Evolutionary conservation across 371 early-diverging fungal genomes (phyloP).

Genomic region (Capillidium heterosporum): DNA sequence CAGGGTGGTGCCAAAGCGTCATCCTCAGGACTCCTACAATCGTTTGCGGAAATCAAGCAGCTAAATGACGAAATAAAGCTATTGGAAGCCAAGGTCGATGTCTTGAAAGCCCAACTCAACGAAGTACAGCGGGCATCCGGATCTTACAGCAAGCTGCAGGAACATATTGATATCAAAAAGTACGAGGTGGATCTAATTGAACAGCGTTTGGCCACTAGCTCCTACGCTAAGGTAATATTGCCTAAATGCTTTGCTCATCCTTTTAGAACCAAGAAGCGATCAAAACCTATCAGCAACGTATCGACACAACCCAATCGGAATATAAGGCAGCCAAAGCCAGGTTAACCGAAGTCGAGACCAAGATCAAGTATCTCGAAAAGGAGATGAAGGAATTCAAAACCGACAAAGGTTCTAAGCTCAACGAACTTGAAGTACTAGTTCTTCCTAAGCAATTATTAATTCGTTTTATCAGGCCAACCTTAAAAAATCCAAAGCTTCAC

Average conservation of each 20-base stretch:
- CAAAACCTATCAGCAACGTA: slow-evolving; percentile 13
- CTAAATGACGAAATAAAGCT: slow-evolving; percentile 26
- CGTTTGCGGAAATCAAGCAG: slow-evolving; percentile 41
- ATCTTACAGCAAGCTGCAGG: slow-evolving; percentile 25
- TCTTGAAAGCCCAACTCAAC: slow-evolving; percentile 23
- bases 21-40: slow-evolving; percentile 52
- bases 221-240: slow-evolving; percentile 30
- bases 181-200: slow-evolving; percentile 54
- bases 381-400: slow-evolving; percentile 80
- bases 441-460: neutral
- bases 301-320: slow-evolving; percentile 22
- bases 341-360: slow-evolving; percentile 19
- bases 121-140: slow-evolving; percentile 18
- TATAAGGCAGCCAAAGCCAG: slow-evolving; percentile 20
- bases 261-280: slow-evolving; percentile 12
- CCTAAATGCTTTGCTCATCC: slow-evolving; percentile 2
- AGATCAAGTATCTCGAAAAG: slow-evolving; percentile 39
- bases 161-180: slow-evolving; percentile 41
- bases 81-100: slow-evolving; percentile 21
- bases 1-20: slow-evolving; percentile 86
- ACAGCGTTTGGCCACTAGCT: slow-evolving; percentile 46
- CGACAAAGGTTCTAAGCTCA: slow-evolving; percentile 65
- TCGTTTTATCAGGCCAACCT: neutral
- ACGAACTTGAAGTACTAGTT: slow-evolving; percentile 38
- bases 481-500: neutral